Percentiles rank a stretch among this genome's conserved stretches.
Conservation (phyloP, 345 rosid species). For the Murraya koenigii region DNA sequence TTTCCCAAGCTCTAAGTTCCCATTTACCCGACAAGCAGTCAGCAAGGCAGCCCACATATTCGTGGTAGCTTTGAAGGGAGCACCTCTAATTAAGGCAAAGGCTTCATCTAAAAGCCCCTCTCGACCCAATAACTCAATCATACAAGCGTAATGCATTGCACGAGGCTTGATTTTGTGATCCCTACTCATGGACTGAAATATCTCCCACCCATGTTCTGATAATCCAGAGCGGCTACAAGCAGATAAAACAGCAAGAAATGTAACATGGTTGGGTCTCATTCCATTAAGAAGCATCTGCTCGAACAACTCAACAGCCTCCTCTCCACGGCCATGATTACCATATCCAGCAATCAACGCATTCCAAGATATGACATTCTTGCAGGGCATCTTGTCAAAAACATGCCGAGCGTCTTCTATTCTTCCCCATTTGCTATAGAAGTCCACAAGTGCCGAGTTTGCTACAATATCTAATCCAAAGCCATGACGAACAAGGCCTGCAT, state of each 20-base stretch:
- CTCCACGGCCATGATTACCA: constrained; percentile 73
- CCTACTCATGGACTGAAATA: constrained; percentile 64
- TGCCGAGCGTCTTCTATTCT: constrained; percentile 67
- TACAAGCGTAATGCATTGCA: constrained; percentile 79
- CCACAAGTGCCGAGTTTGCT: constrained; percentile 75
- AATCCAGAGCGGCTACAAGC: constrained; percentile 79
- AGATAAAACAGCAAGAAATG: constrained; percentile 73
- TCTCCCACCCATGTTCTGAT: constrained; percentile 68
- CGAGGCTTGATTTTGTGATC: constrained; percentile 72
- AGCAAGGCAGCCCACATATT: constrained; percentile 96
- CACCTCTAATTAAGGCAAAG: constrained; percentile 57
- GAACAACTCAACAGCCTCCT: constrained; percentile 61
- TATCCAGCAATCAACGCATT: constrained; percentile 86
- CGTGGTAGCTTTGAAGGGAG: constrained; percentile 64
- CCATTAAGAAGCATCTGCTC: constrained; percentile 58
- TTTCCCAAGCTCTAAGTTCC: constrained; percentile 76
- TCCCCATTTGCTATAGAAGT: constrained; percentile 97
- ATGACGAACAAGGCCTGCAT: constrained; percentile 61
- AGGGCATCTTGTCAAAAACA: constrained; percentile 65
- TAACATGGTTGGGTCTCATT: constrained; percentile 67
- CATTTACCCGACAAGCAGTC: constrained; percentile 74
- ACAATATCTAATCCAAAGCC: constrained; percentile 74
- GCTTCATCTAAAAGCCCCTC: constrained; percentile 87
- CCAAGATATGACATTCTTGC: constrained; percentile 75
- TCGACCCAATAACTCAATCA: constrained; percentile 76